Evolutionary conservation across 108 stramenopile genomes (phyloP).

Genomic region (Chaetoceros muelleri): DNA sequence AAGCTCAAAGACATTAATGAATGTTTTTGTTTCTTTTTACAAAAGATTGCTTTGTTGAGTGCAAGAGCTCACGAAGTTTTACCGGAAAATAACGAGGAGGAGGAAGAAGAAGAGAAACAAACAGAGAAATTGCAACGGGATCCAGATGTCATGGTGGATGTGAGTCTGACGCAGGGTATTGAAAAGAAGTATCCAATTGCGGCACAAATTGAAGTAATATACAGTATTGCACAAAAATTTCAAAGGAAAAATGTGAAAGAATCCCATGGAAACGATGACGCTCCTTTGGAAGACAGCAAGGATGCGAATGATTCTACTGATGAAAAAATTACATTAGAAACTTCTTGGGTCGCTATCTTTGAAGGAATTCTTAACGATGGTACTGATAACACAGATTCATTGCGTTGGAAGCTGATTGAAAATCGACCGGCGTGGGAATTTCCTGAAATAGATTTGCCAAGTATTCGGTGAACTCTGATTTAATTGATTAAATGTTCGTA

Average conservation of each 20-base stretch:
- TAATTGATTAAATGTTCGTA: too few relatives aligned
- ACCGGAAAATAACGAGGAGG: conserved; percentile 3
- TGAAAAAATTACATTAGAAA: conserved; percentile 6
- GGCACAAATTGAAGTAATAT: conserved; percentile 25
- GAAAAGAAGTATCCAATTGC: conserved; percentile 14
- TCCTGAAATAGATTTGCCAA: conserved; percentile 27
- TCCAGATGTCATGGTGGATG: conserved; percentile 1
- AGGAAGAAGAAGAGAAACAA: not conserved
- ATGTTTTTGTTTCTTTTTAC: not conserved
- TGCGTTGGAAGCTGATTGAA: conserved; percentile 36
- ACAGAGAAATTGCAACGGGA: conserved; percentile 1
- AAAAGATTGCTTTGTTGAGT: conserved; percentile 29
- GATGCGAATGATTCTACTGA: not conserved
- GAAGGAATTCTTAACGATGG: conserved; percentile 39
- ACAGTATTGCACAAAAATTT: conserved; percentile 6
- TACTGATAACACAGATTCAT: conserved; percentile 16
- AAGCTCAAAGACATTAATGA: not conserved
- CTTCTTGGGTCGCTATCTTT: conserved; percentile 25
- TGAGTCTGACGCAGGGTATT: not conserved
- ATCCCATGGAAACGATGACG: conserved; percentile 3
- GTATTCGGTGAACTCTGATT: too few relatives aligned
- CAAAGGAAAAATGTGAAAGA: not conserved
- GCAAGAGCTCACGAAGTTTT: conserved; percentile 24
- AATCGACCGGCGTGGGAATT: conserved; percentile 40
- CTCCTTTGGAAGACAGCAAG: conserved; percentile 4